Conservation (phyloP, 2,329 filamentous ascomycete genomes). For the Beauveria pseudobassiana region DNA sequence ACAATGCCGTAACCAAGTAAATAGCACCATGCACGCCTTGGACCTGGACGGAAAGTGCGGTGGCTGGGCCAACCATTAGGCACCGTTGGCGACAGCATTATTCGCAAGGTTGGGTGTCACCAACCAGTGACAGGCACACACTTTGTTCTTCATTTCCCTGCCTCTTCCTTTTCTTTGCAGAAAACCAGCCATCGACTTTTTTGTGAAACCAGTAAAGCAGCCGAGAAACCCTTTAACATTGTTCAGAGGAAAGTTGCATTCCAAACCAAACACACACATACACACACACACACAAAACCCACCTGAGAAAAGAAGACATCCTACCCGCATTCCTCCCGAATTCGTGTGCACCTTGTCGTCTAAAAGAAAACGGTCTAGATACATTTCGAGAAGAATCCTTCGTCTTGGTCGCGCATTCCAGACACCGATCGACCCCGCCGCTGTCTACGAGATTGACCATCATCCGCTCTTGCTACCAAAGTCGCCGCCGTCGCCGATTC, state of each 20-base stretch:
- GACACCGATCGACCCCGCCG: background rate
- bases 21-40: too few relatives aligned
- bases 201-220: too few relatives aligned
- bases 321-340: background rate
- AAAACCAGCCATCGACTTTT: constrained; percentile 10
- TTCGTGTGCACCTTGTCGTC: background rate
- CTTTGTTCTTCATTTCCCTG: background rate
- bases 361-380: constrained; percentile 3
- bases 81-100: background rate
- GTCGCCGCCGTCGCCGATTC: background rate
- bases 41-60: constrained; percentile 15
- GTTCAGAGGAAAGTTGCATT: constrained; percentile 11
- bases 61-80: constrained; percentile 24
- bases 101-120: constrained; percentile 2
- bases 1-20: too few relatives aligned
- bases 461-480: background rate
- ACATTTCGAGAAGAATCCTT: background rate
- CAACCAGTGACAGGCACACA: background rate
- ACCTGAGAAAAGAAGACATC: background rate
- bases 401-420: constrained; percentile 1
- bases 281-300: constrained; percentile 3
- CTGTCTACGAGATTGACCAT: background rate
- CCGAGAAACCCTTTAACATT: background rate
- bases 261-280: background rate
- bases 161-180: background rate